phyloP scores from a whole-genome alignment of 148 eudicot species.

The Linanthus parryae region DNA sequence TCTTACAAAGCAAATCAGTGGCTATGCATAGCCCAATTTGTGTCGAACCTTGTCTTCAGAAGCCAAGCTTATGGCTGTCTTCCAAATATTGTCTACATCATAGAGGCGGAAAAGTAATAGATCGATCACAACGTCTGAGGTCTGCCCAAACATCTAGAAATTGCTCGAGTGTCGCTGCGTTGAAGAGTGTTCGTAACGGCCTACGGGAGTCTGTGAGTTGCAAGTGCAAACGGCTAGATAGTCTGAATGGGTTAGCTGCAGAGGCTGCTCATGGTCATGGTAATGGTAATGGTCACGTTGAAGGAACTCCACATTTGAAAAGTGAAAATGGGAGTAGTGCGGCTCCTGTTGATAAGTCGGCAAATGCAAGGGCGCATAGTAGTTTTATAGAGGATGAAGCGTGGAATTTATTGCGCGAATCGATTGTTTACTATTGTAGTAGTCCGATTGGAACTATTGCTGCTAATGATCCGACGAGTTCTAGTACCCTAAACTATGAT shows the following conservation, averaged over 20 bases:
- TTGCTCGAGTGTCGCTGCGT: no score
- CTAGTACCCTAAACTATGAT: slow-evolving; percentile 30
- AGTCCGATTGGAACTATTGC: slow-evolving; percentile 83
- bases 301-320: slow-evolving; percentile 14
- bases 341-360: slow-evolving; percentile 18
- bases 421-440: slow-evolving; percentile 66
- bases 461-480: slow-evolving; percentile 71
- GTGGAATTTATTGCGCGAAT: slow-evolving; percentile 59
- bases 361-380: slow-evolving; percentile 15
- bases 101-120: no score
- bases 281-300: slow-evolving; percentile 13
- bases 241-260: slow-evolving; percentile 14
- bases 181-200: no score
- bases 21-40: no score
- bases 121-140: no score
- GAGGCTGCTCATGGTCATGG: slow-evolving; percentile 30
- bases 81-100: no score
- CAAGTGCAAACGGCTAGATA: slow-evolving; percentile 32
- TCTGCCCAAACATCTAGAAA: no score
- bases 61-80: no score
- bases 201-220: slow-evolving; percentile 20
- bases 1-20: no score
- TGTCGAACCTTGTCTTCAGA: no score
- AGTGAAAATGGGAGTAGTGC: slow-evolving; percentile 20
- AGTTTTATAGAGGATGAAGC: slow-evolving; percentile 77